Evolutionary conservation across 2,329 filamentous ascomycete genomes (phyloP), one percentile per base, ranked within the genome.

Genomic region (Leptoxyphium fumago): DNA sequence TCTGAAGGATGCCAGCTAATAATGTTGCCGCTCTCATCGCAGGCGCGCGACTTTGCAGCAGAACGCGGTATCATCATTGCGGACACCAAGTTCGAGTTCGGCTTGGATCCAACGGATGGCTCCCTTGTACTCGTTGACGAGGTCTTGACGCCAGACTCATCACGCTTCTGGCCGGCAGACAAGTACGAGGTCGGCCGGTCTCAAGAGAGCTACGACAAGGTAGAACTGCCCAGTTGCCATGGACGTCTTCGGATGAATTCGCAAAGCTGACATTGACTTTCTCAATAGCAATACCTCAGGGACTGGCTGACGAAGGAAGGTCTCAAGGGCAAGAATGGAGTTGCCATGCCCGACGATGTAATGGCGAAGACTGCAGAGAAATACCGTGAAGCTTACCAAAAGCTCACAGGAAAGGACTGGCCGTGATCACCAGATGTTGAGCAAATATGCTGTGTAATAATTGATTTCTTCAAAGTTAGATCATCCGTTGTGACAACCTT

Each of bases 201-300:
- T 45, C 86, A 93, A 68, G 74, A 81, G 44, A 91, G 84, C 64
- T 91, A 89, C 53, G 88, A 95, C 61, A 95, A 95, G 52, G 54
- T 53, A 48, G 18, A 49, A 47, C 30, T n/a, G 15, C 2, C 21
- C 7, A 3, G 21, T 26, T 26, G 14, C 28, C 26, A 7, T 28
- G 18, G n/a, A 29, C 3, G 26, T 29, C 36, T 13, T 32, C 5
- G 44, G 18, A 10, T 6, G 14, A 10, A 14, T 42, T 41, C 17
- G 10, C 21, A 58, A 45, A 26, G 44, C 48, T 26, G 21, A 26
- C 21, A 26, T 26, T 26, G 39, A 47, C 34, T n/a, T 2, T 5
- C 15, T 1, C 11, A 13, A 43, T 36, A 56, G 57, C 60, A 71
- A 56, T 70, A 61, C 56, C 62, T 94, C 52, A 71, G 88, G 30